Evolutionary conservation across 495 filamentous ascomycete species (phyloP).

Genomic region (Trypethelium eluteriae): DNA sequence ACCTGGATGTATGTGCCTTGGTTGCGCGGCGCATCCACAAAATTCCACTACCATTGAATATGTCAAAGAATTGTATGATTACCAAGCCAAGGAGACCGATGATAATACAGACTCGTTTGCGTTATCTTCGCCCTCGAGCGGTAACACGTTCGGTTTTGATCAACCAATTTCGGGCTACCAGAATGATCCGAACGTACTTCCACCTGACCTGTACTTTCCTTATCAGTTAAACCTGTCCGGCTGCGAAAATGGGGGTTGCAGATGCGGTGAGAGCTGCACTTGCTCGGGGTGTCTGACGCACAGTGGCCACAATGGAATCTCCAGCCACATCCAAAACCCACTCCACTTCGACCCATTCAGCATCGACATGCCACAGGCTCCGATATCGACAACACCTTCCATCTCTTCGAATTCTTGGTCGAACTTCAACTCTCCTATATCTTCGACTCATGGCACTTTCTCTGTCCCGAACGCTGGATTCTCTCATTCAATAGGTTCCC

Average conservation of each 20-base stretch:
- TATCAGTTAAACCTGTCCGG: conserved; percentile 1
- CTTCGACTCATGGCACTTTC: not conserved
- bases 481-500: not conserved
- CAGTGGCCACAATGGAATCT: conserved; percentile 41
- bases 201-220: not conserved
- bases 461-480: not conserved
- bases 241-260: conserved; percentile 39
- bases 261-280: conserved; percentile 44
- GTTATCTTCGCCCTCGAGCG: not conserved
- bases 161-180: not conserved
- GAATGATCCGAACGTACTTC: not conserved
- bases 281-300: conserved; percentile 49
- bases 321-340: not conserved
- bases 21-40: conserved; percentile 29
- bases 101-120: not conserved
- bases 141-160: not conserved
- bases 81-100: not conserved
- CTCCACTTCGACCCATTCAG: not conserved
- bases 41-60: conserved; percentile 30
- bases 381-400: not conserved
- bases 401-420: not conserved
- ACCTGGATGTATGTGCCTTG: conserved; percentile 28
- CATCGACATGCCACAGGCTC: not conserved
- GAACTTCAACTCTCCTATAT: not conserved
- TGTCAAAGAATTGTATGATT: conserved; percentile 14